These are phyloP conservation scores for Lagenidium giganteum DNA, from an alignment of 352 stramenopile species.

Conservation along the genomic window DNA sequence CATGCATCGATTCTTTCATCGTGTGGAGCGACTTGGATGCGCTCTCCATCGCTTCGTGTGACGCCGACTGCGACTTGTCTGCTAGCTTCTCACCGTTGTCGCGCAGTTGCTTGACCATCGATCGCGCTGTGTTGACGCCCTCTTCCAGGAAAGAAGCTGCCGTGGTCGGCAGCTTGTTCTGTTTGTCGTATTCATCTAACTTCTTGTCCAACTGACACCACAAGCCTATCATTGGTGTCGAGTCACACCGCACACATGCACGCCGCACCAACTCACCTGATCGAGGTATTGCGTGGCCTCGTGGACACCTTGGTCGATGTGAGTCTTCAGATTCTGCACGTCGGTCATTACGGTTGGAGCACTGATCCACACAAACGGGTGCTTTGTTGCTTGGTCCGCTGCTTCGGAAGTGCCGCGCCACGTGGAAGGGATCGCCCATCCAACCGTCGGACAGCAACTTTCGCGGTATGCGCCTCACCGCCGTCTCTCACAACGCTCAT, in stretches of 20 bases:
- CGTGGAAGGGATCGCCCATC: no score
- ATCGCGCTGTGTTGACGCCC: slow-evolving; percentile 22
- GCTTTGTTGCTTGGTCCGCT: no score
- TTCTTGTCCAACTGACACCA: no score
- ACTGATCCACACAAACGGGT: no score
- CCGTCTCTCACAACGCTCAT: no score
- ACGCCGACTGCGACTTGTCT: slow-evolving; percentile 34
- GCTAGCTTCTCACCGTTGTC: slow-evolving; percentile 20
- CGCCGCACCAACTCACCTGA: no score
- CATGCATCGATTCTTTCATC: slow-evolving; percentile 31
- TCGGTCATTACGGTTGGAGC: no score
- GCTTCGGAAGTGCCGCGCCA: no score
- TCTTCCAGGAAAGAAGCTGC: slow-evolving; percentile 37
- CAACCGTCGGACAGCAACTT: no score
- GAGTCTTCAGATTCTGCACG: slow-evolving; percentile 41
- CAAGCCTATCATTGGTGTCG: no score
- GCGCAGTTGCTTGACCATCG: slow-evolving; percentile 32
- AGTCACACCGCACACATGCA: no score
- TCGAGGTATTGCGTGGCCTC: slow-evolving; percentile 54
- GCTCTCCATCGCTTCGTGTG: slow-evolving; percentile 34
- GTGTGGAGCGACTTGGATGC: slow-evolving; percentile 38
- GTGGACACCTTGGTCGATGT: slow-evolving; percentile 44
- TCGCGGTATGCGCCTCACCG: no score
- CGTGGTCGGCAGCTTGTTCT: slow-evolving; percentile 37
- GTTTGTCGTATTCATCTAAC: slow-evolving; percentile 44